phyloP scores from a whole-genome alignment of 2,329 filamentous ascomycete genomes.

The Colletotrichum aenigma region DNA sequence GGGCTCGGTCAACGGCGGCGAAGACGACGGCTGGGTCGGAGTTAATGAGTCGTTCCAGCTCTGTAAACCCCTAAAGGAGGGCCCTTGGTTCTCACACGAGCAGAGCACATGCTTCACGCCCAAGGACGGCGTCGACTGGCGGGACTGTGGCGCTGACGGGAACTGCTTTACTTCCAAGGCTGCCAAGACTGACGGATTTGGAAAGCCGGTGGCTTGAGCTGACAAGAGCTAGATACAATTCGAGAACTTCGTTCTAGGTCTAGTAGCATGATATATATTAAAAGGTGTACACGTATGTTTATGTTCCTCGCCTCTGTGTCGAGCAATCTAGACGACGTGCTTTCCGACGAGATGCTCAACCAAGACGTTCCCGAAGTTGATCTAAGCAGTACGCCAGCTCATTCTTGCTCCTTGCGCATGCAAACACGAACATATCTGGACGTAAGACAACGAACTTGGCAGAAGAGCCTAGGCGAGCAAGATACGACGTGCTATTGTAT shows the following conservation, averaged over 20 bases:
- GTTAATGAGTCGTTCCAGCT: fast-evolving
- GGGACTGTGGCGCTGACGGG: neutral
- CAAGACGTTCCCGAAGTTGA: neutral
- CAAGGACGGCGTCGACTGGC: neutral
- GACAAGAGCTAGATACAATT: fast-evolving
- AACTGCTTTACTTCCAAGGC: neutral
- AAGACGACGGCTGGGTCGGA: neutral
- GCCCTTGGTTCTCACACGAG: neutral
- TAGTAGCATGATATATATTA: neutral
- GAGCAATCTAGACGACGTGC: neutral
- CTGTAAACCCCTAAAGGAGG: neutral
- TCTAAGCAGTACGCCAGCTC: neutral
- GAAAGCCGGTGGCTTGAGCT: neutral
- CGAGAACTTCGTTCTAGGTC: neutral
- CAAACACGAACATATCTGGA: neutral
- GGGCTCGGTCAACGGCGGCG: fast-evolving
- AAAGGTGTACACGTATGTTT: neutral
- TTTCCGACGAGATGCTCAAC: fast-evolving
- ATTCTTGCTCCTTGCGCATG: neutral
- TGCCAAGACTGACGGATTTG: neutral
- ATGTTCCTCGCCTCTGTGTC: neutral
- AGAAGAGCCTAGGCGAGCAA: neutral
- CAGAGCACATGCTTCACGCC: neutral
- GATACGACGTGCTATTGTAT: neutral
- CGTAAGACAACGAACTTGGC: neutral